Evolutionary conservation across 2,329 filamentous ascomycete genomes (phyloP).

Genomic region (Penicillium hesseltinei): DNA sequence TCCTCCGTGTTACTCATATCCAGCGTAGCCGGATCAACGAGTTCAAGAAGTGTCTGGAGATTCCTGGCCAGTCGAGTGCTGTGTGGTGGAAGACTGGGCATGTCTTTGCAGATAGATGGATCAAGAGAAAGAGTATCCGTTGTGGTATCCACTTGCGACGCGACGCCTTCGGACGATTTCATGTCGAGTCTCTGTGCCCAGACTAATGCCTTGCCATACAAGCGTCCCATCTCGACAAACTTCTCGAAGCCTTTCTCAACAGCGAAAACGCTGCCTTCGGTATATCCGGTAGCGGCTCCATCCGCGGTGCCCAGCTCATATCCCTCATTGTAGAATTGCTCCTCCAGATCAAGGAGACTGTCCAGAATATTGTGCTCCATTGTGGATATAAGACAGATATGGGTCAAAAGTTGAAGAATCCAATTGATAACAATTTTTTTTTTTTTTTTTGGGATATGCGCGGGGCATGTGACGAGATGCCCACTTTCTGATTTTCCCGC

Average conservation of each 20-base stretch:
- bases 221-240: constrained; percentile 73
- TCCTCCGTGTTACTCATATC: constrained; percentile 83
- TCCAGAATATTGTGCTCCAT: constrained; percentile 55
- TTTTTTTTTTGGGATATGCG: constrained; percentile 21
- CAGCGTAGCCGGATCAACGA: constrained; percentile 75
- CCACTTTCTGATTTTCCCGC: constrained; percentile 57
- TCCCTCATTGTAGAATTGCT: constrained; percentile 77
- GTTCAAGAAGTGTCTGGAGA: constrained; percentile 68
- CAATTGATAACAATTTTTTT: constrained; percentile 6
- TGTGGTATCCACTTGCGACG: constrained; percentile 1
- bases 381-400: not conserved
- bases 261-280: constrained; percentile 87
- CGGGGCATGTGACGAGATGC: constrained; percentile 25
- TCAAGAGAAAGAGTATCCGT: constrained; percentile 22
- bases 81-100: constrained; percentile 48
- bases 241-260: constrained; percentile 93
- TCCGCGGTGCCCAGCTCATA: constrained; percentile 72
- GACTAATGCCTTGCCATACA: constrained; percentile 76
- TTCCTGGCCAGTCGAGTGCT: constrained; percentile 75
- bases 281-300: constrained; percentile 72
- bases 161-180: constrained; percentile 16
- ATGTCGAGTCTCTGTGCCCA: constrained; percentile 70
- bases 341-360: constrained; percentile 59
- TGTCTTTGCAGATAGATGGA: constrained; percentile 31
- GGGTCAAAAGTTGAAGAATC: not conserved